Conservation (phyloP, 352 stramenopile species). For the Globisporangium megalacanthum region DNA sequence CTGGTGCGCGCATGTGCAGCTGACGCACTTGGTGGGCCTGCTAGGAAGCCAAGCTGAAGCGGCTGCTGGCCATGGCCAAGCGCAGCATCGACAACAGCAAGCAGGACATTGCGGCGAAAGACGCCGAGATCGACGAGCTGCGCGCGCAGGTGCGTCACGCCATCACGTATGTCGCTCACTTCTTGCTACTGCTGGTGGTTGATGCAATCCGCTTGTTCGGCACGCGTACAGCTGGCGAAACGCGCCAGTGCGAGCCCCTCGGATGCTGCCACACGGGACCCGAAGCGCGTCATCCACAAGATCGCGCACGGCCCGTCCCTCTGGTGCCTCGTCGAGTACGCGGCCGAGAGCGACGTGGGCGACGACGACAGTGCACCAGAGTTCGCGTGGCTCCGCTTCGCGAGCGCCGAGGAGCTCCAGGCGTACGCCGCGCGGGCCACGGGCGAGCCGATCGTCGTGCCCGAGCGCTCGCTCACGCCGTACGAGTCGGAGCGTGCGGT, state of each 20-base stretch:
- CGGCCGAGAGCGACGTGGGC: conserved; percentile 57
- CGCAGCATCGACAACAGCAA: conserved; percentile 88
- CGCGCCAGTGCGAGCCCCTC: conserved; percentile 32
- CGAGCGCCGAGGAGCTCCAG: conserved; percentile 50
- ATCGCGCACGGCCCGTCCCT: conserved; percentile 48
- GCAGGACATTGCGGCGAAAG: conserved; percentile 67
- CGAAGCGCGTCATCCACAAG: conserved; percentile 61
- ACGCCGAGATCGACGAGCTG: conserved; percentile 40
- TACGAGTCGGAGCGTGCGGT: conserved; percentile 74
- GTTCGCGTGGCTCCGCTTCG: conserved; percentile 70
- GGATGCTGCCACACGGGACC: conserved; percentile 42
- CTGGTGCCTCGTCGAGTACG: conserved; percentile 85
- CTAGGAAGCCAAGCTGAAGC: conserved; percentile 78
- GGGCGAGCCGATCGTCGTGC: conserved; percentile 58
- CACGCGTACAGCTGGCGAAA: conserved; percentile 17
- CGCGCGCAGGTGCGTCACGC: conserved; percentile 28
- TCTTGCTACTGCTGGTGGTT: too few species aligned
- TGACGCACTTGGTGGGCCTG: not conserved
- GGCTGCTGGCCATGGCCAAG: conserved; percentile 81
- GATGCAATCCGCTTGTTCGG: not conserved
- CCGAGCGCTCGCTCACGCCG: conserved; percentile 63
- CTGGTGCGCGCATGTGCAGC: not conserved
- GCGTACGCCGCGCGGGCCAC: conserved; percentile 46
- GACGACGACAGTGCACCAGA: conserved; percentile 46
- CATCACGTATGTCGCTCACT: too few species aligned